Base-by-base conservation (phyloP, 306 rosid genomes). In the Biancaea sappan region DNA sequence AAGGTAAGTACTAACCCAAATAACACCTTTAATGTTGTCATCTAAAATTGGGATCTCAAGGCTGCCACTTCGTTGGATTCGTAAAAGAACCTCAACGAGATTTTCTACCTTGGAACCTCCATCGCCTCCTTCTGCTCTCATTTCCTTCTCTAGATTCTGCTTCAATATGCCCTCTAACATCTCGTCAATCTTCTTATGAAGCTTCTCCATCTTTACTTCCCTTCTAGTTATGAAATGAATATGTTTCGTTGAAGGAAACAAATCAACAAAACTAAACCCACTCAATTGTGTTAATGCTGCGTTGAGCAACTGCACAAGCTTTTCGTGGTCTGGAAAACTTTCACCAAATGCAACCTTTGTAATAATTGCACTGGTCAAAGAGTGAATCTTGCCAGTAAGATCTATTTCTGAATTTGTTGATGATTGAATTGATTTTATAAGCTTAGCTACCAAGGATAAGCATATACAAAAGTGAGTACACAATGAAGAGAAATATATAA, bases 31-130 rank as follows among this genome's bases (percentile, higher is more conserved):
- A 32, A 53, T 53, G 16, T 53, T 22, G 34, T 22, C 13, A 0
- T 10, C 22, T 60, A 68, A 74, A 13, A 79, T 6, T 21, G 56
- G 41, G 60, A 69, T 12, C 6, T 74, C 84, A 31, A 60, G 47
- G 69, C 37, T 47, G 18, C 59, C 60, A 15, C 50, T 61, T 19
- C 10, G 37, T 11, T 73, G 71, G 62, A 56, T 56, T 56, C 18
- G 9, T 31, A 56, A 13, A n/a, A 56, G 62, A 56, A 56, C 62
- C 10, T 26, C 9, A 56, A 56, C 37, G 13, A 56, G 62, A 56
- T 26, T 56, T 26, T 56, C 19, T 56, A 25, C 35, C 18, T 7
- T 19, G 13, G 54, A 48, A 21, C 28, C 14, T 1, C 6, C 10
- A 5, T 12, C 32, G 6, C 4, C 62, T 56, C 2, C 37, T 56